Base-by-base conservation (phyloP, 805 yeast genomes). In the Candida pseudoglaebosa region DNA sequence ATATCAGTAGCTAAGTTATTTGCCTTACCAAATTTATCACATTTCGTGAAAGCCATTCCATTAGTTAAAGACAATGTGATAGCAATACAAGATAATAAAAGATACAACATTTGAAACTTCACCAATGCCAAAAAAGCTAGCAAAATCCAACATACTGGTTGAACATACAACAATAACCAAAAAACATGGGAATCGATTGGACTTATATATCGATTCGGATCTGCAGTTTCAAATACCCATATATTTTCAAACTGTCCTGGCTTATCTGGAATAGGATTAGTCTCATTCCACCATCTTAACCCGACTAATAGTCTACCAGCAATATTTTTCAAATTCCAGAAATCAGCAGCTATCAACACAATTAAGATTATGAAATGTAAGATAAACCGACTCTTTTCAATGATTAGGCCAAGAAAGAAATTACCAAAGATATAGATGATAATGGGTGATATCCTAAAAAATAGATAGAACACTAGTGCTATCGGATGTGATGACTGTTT, bases 261-360 rank as follows among this genome's bases (percentile, higher is more conserved):
- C 20, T 74, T 68, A 0, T 89, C 72, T 14, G 57, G 57, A 8
- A 56, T 52, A 12, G 49, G 44, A 38, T 53, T 62, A 3, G 66
- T 59, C 56, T 91, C 97, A 57, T 91, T 93, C 96, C 98, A 91
- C 99, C 99, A 91, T 47, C 95, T 73, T 46, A 93, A 70, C 0
- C 97, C 98, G 4, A 93, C 97, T 40, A 91, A 62, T 40, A 87
- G 73, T 42, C 98, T 68, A 1, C 99, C 99, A 15, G 95, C 72
- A 18, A 91, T 84, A 60, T 91, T 91, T 56, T 91, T 93, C 17
- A 87, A 80, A 54, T 86, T 84, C 95, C 97, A 91, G 54, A 91
- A 91, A 59, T 91, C 99, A 1, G 88, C 87, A 0, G 96, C 85
- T 15, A 87, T 71, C 14, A 89, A 64, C 13, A 93, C 65, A 2